These are phyloP conservation scores for Aspergillus sp. DNA, from an alignment of 2,329 filamentous ascomycete species.

Conservation along the genomic window DNA sequence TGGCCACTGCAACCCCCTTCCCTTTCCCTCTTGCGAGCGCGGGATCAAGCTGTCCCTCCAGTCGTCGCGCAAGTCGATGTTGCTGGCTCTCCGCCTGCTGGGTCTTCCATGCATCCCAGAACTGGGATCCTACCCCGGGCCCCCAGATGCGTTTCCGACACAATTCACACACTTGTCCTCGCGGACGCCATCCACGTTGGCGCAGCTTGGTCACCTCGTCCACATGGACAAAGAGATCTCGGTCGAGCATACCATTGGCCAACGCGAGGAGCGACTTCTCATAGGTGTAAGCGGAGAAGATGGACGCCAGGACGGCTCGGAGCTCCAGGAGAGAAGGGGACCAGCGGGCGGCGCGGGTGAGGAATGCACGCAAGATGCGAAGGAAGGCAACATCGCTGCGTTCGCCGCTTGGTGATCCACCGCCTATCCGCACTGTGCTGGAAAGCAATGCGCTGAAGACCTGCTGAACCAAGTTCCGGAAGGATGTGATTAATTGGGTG, in stretches of 20 bases:
- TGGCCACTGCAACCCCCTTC: constrained; percentile 33
- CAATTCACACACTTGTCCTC: constrained; percentile 81
- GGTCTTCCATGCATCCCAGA: constrained; percentile 81
- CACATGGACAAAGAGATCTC: constrained; percentile 84
- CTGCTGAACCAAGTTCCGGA: constrained; percentile 81
- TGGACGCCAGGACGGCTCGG: constrained; percentile 77
- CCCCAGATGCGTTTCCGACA: constrained; percentile 86
- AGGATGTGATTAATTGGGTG: constrained; percentile 58
- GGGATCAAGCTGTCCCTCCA: constrained; percentile 29
- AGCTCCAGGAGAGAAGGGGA: constrained; percentile 87
- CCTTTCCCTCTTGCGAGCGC: constrained; percentile 36
- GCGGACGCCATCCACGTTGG: constrained; percentile 84
- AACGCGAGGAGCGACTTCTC: constrained; percentile 85
- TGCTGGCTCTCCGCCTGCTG: constrained; percentile 41
- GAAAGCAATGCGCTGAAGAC: constrained; percentile 84
- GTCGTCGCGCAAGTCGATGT: constrained; percentile 27
- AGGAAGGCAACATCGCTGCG: constrained; percentile 73
- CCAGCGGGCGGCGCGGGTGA: constrained; percentile 74
- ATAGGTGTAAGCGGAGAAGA: constrained; percentile 94
- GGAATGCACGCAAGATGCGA: constrained; percentile 82
- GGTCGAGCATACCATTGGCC: constrained; percentile 81
- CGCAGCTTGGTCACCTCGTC: constrained; percentile 70
- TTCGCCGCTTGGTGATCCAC: constrained; percentile 25
- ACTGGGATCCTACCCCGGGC: constrained; percentile 71
- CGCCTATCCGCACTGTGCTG: constrained; percentile 59